Conservation (phyloP, 2,329 filamentous ascomycete genomes). For the Talaromyces sp. region DNA sequence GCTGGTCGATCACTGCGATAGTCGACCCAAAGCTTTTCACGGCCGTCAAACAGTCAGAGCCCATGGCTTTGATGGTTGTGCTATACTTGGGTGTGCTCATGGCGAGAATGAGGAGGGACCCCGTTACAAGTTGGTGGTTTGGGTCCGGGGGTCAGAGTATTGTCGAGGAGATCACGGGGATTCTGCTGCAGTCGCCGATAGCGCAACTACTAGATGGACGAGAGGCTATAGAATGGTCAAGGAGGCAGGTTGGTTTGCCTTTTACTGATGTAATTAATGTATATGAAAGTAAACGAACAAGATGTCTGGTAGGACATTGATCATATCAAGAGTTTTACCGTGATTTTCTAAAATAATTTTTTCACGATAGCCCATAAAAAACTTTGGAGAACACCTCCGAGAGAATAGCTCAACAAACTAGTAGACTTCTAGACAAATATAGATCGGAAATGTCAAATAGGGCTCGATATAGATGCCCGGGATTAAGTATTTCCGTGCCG, state of each 20-base stretch:
- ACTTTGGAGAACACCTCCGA: no score
- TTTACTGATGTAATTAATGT: no score
- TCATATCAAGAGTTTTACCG: no score
- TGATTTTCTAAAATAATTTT: no score
- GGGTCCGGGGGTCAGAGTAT: not conserved
- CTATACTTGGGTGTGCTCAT: not conserved
- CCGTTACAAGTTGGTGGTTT: not conserved
- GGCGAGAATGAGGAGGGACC: not conserved
- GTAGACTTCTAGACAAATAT: no score
- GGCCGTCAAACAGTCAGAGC: not conserved
- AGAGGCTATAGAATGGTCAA: not conserved
- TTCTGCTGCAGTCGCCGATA: not conserved
- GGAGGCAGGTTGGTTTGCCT: not conserved
- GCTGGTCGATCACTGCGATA: not conserved
- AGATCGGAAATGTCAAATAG: not conserved
- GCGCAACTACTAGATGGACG: not conserved
- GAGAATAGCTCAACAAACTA: no score
- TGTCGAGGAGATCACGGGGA: not conserved
- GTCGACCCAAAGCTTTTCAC: not conserved
- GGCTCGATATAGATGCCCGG: not conserved
- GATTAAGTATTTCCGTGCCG: not conserved
- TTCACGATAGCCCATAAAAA: no score
- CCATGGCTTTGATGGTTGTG: constrained; percentile 1
- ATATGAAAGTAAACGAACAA: no score
- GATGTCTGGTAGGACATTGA: no score